These are phyloP conservation scores for Flammula alnicola DNA, from an alignment of 1,284 basidiomycete species.

Conservation along the genomic window DNA sequence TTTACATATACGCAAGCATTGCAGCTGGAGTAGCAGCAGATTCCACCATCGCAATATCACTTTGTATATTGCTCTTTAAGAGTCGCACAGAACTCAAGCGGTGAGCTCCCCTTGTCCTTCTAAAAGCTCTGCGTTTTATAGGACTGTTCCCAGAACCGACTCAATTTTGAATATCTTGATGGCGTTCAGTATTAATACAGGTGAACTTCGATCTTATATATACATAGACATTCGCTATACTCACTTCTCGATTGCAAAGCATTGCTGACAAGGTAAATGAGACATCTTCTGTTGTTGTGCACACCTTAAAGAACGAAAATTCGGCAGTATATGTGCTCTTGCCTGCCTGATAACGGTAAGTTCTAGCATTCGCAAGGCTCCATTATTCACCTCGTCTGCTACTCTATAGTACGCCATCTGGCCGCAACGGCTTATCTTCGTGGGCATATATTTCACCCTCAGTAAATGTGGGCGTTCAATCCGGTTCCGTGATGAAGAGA, in stretches of 20 bases:
- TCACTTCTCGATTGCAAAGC: too few species aligned
- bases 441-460: constrained; percentile 37
- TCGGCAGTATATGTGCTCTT: constrained; percentile 14
- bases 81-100: constrained; percentile 30
- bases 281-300: neutral
- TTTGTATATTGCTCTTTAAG: constrained; percentile 27
- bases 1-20: constrained; percentile 28
- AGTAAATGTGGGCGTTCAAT: constrained; percentile 31
- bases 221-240: too few species aligned
- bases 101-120: constrained; percentile 13
- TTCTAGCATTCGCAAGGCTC: neutral
- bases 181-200: constrained; percentile 20
- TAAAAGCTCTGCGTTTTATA: neutral
- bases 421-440: constrained; percentile 37
- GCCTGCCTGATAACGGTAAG: constrained; percentile 16
- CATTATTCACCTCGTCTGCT: neutral
- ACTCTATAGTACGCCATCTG: constrained; percentile 33
- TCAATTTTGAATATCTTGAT: constrained; percentile 14
- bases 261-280: constrained; percentile 17
- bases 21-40: constrained; percentile 27
- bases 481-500: neutral
- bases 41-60: constrained; percentile 26
- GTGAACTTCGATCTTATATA: too few species aligned
- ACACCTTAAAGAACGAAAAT: neutral
- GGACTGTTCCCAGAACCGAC: constrained; percentile 10